phyloP scores from a whole-genome alignment of 768 basidiomycete species.

The Podaxis sp. region DNA sequence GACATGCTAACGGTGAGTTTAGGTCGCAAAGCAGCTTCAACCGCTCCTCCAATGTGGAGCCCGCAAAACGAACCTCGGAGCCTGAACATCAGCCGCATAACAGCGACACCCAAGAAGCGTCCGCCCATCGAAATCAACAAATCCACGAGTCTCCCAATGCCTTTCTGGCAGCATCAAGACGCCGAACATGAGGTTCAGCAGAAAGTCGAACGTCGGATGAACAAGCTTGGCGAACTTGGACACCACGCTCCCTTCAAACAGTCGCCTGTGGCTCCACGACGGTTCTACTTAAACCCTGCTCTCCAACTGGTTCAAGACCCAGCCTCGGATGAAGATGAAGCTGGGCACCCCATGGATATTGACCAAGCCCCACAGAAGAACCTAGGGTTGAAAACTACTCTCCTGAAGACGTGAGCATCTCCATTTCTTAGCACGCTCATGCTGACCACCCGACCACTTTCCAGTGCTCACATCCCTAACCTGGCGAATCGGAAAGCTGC shows the following conservation, averaged over 20 bases:
- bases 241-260: constrained; percentile 1
- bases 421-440: not conserved
- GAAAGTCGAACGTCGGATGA: constrained; percentile 10
- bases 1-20: not conserved
- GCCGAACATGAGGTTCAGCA: constrained; percentile 5
- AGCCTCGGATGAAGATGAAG: not conserved
- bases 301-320: constrained; percentile 4
- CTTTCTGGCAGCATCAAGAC: constrained; percentile 16
- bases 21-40: constrained; percentile 10
- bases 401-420: not conserved
- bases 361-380: constrained; percentile 4
- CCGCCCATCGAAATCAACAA: constrained; percentile 11
- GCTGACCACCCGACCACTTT: not conserved
- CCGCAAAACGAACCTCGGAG: constrained; percentile 11
- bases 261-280: not conserved
- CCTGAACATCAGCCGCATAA: constrained; percentile 6
- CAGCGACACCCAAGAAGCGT: not conserved
- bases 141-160: not conserved
- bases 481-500: constrained; percentile 6
- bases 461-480: not conserved
- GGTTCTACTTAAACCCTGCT: constrained; percentile 5
- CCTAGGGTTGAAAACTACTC: not conserved
- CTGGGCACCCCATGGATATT: constrained; percentile 9
- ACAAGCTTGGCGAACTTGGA: not conserved
- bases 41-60: constrained; percentile 8